Percentiles rank a stretch among this genome's conserved stretches.
These are phyloP conservation scores for Petrea volubilis DNA, from an alignment of 257 asterid species.

Conservation along the genomic window DNA sequence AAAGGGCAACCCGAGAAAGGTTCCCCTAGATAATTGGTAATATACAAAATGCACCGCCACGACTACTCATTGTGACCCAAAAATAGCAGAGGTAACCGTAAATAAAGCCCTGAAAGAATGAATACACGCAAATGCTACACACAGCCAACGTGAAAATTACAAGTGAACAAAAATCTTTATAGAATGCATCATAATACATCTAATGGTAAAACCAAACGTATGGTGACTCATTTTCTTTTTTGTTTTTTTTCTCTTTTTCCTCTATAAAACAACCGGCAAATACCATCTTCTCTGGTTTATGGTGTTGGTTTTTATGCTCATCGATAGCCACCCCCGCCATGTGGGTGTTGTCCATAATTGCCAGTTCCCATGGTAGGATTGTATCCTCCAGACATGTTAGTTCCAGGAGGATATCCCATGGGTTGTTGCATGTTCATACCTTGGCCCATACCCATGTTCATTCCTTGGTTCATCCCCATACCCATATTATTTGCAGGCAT, in stretches of 20 bases:
- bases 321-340: constrained; percentile 82
- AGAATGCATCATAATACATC: constrained; percentile 21
- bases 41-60: constrained; percentile 39
- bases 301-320: constrained; percentile 30
- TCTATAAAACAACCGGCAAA: constrained; percentile 24
- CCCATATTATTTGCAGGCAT: constrained; percentile 36
- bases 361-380: constrained; percentile 72
- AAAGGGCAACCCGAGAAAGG: constrained; percentile 47
- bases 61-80: constrained; percentile 38
- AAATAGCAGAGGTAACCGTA: constrained; percentile 30
- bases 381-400: constrained; percentile 61
- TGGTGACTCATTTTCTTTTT: constrained; percentile 27
- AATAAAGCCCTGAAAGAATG: constrained; percentile 39
- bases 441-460: constrained; percentile 31
- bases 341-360: constrained; percentile 66
- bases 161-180: constrained; percentile 24
- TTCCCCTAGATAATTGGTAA: constrained; percentile 35
- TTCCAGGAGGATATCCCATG: constrained; percentile 65
- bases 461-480: constrained; percentile 27
- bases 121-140: constrained; percentile 41
- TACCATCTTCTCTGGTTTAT: background rate
- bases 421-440: constrained; percentile 63
- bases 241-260: too few relatives aligned
- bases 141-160: constrained; percentile 35
- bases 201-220: constrained; percentile 27